phyloP scores from a whole-genome alignment of 495 filamentous ascomycete species.

The Lophiotrema nucula region DNA sequence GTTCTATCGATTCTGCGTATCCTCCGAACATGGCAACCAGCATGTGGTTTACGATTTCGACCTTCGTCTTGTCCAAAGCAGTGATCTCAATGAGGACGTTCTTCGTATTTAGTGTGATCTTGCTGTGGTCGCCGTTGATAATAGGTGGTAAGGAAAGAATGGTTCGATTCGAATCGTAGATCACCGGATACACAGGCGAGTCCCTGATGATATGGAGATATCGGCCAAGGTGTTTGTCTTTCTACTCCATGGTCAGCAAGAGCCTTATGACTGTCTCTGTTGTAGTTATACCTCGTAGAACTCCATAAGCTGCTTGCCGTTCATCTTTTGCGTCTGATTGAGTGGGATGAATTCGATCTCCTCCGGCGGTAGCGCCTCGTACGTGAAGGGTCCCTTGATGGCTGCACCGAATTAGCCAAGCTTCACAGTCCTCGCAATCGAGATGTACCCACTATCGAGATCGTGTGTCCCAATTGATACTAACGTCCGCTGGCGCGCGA shows the following conservation, averaged over 20 bases:
- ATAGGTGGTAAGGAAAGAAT: slow-evolving; percentile 95
- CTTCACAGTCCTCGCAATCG: not conserved
- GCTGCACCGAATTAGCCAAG: slow-evolving; percentile 35
- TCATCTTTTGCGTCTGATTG: slow-evolving; percentile 86
- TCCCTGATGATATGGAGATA: slow-evolving; percentile 92
- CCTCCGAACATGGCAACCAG: slow-evolving; percentile 96
- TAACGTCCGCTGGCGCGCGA: slow-evolving; percentile 86
- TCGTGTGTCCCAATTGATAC: slow-evolving; percentile 98
- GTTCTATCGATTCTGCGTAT: slow-evolving; percentile 88
- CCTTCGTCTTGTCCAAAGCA: slow-evolving; percentile 93
- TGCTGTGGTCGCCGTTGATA: slow-evolving; percentile 95
- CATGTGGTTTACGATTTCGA: slow-evolving; percentile 91
- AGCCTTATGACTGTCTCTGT: not conserved
- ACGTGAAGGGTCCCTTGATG: slow-evolving; percentile 91
- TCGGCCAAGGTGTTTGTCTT: slow-evolving; percentile 75
- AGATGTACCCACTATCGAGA: slow-evolving; percentile 61
- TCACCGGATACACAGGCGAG: slow-evolving; percentile 93
- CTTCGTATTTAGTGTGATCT: slow-evolving; percentile 83
- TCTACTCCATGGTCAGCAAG: slow-evolving; percentile 48
- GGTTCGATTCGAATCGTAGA: slow-evolving; percentile 81
- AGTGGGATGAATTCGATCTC: slow-evolving; percentile 87
- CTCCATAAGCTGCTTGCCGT: slow-evolving; percentile 83
- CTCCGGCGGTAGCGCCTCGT: slow-evolving; percentile 87
- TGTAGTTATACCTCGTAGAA: slow-evolving; percentile 71
- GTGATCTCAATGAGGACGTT: slow-evolving; percentile 98